phyloP scores from a whole-genome alignment of 2,329 filamentous ascomycete genomes.

The Fusarium mexicanum region DNA sequence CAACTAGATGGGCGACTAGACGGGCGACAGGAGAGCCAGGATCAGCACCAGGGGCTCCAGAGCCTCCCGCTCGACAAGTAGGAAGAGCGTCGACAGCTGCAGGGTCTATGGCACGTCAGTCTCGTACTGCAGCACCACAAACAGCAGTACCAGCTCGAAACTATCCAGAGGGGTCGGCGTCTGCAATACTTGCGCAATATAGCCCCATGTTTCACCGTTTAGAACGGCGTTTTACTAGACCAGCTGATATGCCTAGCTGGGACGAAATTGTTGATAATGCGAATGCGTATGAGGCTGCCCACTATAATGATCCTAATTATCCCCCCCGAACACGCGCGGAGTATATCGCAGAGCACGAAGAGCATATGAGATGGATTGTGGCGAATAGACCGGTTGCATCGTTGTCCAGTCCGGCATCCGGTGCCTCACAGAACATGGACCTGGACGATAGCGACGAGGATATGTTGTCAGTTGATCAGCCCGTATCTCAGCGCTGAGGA shows the following conservation, averaged over 20 bases:
- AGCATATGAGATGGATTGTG: background rate
- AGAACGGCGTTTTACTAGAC: background rate
- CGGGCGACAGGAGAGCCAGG: background rate
- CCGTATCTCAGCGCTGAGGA: background rate
- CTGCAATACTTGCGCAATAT: background rate
- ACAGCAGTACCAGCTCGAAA: background rate
- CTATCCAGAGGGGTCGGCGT: background rate
- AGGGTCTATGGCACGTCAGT: no score
- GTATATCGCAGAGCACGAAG: background rate
- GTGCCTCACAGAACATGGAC: background rate
- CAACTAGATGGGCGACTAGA: background rate
- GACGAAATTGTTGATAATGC: background rate
- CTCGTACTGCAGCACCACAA: background rate
- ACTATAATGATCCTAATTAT: background rate
- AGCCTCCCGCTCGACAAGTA: no score
- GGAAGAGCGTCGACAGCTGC: no score
- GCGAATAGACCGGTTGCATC: background rate
- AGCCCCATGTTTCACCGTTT: background rate
- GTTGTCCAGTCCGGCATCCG: background rate
- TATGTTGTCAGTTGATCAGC: background rate
- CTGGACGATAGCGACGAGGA: background rate
- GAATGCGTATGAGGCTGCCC: background rate
- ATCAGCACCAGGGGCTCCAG: no score
- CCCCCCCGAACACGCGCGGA: background rate
- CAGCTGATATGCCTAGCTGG: background rate